phyloP scores from a whole-genome alignment of 2,329 filamentous ascomycete species.

The Colletotrichum truncatum region DNA sequence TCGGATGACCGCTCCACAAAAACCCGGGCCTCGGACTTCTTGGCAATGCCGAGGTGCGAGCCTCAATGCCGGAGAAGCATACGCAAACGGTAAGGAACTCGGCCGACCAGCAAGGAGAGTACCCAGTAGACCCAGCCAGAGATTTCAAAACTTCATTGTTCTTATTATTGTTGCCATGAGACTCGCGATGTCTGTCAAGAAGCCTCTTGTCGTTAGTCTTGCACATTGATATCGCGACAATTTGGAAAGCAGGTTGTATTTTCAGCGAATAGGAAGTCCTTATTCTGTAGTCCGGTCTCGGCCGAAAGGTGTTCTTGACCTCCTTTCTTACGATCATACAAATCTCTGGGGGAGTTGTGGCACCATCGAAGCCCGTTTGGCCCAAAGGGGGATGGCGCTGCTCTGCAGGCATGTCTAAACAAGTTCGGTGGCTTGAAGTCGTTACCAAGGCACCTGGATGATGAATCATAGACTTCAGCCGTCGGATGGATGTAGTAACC shows the following conservation, averaged over 20 bases:
- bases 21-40: constrained; percentile 30
- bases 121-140: no score
- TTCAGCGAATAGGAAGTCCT: no score
- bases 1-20: neutral
- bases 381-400: neutral
- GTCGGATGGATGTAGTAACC: neutral
- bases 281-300: neutral
- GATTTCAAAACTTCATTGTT: no score
- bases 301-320: no score
- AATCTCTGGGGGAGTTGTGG: neutral
- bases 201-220: no score
- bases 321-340: no score
- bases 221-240: no score
- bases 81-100: constrained; percentile 4
- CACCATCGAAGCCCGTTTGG: neutral
- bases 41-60: constrained; percentile 26
- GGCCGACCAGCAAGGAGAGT: neutral
- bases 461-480: constrained; percentile 22
- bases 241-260: no score
- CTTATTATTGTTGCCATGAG: no score
- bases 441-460: neutral
- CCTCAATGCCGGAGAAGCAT: neutral
- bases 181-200: no score
- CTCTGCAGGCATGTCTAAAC: neutral
- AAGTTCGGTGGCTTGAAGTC: neutral